Conservation (phyloP, 345 rosid species). For the Populus pruinosa region DNA sequence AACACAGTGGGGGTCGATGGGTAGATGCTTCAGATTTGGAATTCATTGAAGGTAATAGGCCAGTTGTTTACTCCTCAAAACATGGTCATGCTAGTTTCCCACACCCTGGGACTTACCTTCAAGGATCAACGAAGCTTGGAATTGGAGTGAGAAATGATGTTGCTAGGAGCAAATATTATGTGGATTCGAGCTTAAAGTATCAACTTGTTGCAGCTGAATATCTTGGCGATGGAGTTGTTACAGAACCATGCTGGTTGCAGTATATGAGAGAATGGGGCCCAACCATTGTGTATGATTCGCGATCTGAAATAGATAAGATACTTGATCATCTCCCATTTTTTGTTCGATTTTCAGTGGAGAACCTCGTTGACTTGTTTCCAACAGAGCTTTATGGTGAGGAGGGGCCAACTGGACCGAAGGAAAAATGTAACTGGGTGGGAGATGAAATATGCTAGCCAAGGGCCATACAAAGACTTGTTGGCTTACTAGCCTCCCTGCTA, state of each 20-base stretch:
- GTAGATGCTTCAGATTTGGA: slow-evolving; percentile 61
- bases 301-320: slow-evolving; percentile 72
- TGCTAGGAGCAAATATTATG: slow-evolving; percentile 45
- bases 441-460: slow-evolving; percentile 57
- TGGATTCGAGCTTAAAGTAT: slow-evolving; percentile 76
- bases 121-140: slow-evolving; percentile 75
- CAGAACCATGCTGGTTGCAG: slow-evolving; percentile 80
- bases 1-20: slow-evolving; percentile 93
- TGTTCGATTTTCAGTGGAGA: slow-evolving; percentile 72
- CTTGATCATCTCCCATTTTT: slow-evolving; percentile 58
- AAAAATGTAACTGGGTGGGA: slow-evolving; percentile 82
- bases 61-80: slow-evolving; percentile 73
- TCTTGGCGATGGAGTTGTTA: slow-evolving; percentile 52
- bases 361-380: slow-evolving; percentile 74
- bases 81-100: slow-evolving; percentile 89
- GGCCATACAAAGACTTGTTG: background rate
- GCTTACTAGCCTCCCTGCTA: background rate
- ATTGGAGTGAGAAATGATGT: slow-evolving; percentile 72
- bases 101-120: slow-evolving; percentile 70
- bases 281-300: slow-evolving; percentile 63
- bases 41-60: slow-evolving; percentile 55
- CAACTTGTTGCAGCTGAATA: slow-evolving; percentile 72
- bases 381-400: slow-evolving; percentile 91
- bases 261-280: slow-evolving; percentile 99
- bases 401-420: slow-evolving; percentile 96